Evolutionary conservation across 1,284 basidiomycete genomes (phyloP).

Genomic region (Papiliotrema nemorosa): DNA sequence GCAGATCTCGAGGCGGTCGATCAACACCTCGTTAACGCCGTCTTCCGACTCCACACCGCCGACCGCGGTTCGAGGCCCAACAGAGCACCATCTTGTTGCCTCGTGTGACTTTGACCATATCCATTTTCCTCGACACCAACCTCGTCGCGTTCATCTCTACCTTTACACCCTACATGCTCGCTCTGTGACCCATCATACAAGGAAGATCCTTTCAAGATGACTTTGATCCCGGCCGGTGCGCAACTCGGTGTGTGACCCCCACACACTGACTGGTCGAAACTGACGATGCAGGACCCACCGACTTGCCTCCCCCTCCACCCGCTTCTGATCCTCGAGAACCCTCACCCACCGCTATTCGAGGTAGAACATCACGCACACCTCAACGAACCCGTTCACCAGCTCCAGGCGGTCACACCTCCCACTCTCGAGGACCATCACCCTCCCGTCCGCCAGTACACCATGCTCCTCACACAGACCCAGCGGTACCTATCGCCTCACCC

Average conservation of each 20-base stretch:
- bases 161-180: too few relatives aligned
- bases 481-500: constrained; percentile 7
- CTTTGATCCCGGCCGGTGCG: constrained; percentile 33
- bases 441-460: constrained; percentile 9
- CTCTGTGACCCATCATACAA: too few relatives aligned
- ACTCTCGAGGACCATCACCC: constrained; percentile 22
- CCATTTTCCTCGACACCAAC: too few relatives aligned
- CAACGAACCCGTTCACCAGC: constrained; percentile 33
- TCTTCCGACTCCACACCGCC: too few relatives aligned
- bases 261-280: constrained; percentile 3
- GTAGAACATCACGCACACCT: constrained; percentile 33
- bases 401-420: constrained; percentile 25
- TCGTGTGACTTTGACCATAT: too few relatives aligned
- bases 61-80: too few relatives aligned
- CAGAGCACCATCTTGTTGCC: too few relatives aligned
- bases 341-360: constrained; percentile 19
- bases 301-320: constrained; percentile 46
- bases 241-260: constrained; percentile 36
- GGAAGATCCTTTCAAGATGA: constrained; percentile 24
- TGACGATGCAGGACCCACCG: constrained; percentile 29
- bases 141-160: too few relatives aligned
- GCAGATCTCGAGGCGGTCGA: too few relatives aligned
- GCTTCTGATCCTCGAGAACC: constrained; percentile 45
- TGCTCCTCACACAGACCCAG: background rate
- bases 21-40: too few relatives aligned